Base-by-base conservation (phyloP, 352 stramenopile species). In the Pythium vanterpoolii region DNA sequence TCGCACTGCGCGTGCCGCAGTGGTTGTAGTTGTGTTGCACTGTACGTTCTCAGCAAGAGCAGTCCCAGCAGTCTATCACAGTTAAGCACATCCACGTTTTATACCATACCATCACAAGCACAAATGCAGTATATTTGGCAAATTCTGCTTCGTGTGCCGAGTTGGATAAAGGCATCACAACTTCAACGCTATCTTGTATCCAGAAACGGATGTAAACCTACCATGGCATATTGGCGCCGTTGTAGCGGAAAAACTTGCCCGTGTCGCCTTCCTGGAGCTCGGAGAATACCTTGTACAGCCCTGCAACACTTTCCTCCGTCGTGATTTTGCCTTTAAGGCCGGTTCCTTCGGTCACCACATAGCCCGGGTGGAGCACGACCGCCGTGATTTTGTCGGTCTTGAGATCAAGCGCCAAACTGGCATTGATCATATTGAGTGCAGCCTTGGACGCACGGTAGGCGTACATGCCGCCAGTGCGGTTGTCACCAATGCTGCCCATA, bases 361-460 rank as follows among this genome's bases (percentile, higher is more conserved):
- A 82, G 8, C 79, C 79, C 5, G 79, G 77, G 33, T 82, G 66
- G 23, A 82, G 24, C n/a, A 81, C 60, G 10, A 87, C 33, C 10
- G 66, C 55, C 1, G 43, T 42, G 39, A 89, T 81, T 4, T 71
- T 74, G 38, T 82, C 57, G n/a, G 44, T 30, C 56, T 76, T 68
- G 1, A 87, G 61, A 28, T 89, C 76, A 3, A 75, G 46, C 16
- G 71, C 56, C 28, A 89, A 42, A 21, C 39, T 67, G 46, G 59
- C 66, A 52, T 67, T 84, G 39, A 87, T 48, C 70, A 79, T 86
- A 64, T 94, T 94, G 28, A 89, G 60, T 10, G 80, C 84, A 0
- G 79, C 44, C 56, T 91, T 90, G 33, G 75, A 87, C 45, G 82
- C 73, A 27, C 74, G 65, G 59, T 93, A 91, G 45, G 72, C 80